Base-by-base conservation (phyloP, 306 rosid genomes). In the Trichosanthes truncata region DNA sequence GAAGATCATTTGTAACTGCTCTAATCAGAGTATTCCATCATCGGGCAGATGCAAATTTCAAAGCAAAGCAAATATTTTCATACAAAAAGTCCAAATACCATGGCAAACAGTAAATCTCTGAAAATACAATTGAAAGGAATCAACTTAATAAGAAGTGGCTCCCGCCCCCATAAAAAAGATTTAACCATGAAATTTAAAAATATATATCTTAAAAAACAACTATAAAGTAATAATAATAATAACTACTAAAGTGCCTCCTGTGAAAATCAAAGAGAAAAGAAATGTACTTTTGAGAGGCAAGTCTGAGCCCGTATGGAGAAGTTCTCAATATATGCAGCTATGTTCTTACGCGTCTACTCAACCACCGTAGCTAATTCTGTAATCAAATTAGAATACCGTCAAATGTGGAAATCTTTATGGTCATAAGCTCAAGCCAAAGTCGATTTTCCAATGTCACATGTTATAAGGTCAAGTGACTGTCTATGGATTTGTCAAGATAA, bases 21-120 rank as follows among this genome's bases (percentile, higher is more conserved):
- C 76, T 7, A 43, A 43, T 69, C 35, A 41, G 55, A 43, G 76
- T 43, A 41, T 69, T 25, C 59, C 77, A 73, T 73, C 77, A 73
- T 48, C 40, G 77, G 77, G 77, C 77, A 48, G 59, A 73, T 23
- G 40, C 14, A 45, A 26, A 12, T 23, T 69, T 43, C 41, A 46
- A 48, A 29, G 40, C 23, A 73, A 46, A 73, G 40, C 25, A 46
- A 23, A 12, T 46, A 46, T 43, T 26, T 46, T 29, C 57, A 46
- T 11, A 43, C 18, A 43, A 12, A 14, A 69, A 23, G 38, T 71
- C 6, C 25, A 23, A 13, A 29, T 31, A 14, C 69, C 10, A 63
- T 33, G 71, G 73, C 25, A 29, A 62, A 29, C 21, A 62, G 69
- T 62, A 61, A 60, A 3, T 3, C 11, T 25, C 43, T 17, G 20